Percentiles rank a stretch among this genome's conserved stretches.
phyloP scores from a whole-genome alignment of 768 basidiomycete genomes.

The Lactarius akahatsu region DNA sequence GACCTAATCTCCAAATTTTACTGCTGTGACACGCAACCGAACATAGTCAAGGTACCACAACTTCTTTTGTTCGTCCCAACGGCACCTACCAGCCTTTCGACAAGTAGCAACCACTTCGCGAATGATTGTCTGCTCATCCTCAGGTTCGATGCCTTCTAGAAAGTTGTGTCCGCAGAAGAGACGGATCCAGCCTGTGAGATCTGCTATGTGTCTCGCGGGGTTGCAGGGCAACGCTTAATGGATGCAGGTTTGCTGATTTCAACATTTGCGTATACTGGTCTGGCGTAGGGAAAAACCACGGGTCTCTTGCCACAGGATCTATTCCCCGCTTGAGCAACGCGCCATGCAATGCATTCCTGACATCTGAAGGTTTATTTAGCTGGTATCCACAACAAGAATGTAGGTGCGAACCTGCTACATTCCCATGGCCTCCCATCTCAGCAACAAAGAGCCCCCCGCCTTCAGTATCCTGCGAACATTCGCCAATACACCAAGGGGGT shows the following conservation, averaged over 20 bases:
- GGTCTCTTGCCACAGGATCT: conserved; percentile 62
- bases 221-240: conserved; percentile 15
- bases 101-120: conserved; percentile 20
- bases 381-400: conserved; percentile 6
- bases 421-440: conserved; percentile 79
- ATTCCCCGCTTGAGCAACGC: conserved; percentile 53
- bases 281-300: conserved; percentile 82
- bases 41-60: conserved; percentile 26
- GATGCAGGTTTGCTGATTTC: conserved; percentile 12
- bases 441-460: conserved; percentile 69
- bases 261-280: conserved; percentile 49
- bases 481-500: conserved; percentile 64
- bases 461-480: conserved; percentile 62
- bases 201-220: conserved; percentile 16
- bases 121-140: conserved; percentile 16
- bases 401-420: conserved; percentile 54
- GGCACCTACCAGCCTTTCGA: conserved; percentile 13
- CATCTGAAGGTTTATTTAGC: conserved; percentile 42
- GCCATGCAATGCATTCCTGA: conserved; percentile 56
- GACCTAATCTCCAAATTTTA: neutral
- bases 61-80: conserved; percentile 12
- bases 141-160: conserved; percentile 14
- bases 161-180: conserved; percentile 20
- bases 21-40: conserved; percentile 20
- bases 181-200: conserved; percentile 25